Percentiles rank a stretch among this genome's conserved stretches.
These are phyloP conservation scores for Leccinum solheimii DNA, from an alignment of 1,284 basidiomycete species.

Conservation along the genomic window DNA sequence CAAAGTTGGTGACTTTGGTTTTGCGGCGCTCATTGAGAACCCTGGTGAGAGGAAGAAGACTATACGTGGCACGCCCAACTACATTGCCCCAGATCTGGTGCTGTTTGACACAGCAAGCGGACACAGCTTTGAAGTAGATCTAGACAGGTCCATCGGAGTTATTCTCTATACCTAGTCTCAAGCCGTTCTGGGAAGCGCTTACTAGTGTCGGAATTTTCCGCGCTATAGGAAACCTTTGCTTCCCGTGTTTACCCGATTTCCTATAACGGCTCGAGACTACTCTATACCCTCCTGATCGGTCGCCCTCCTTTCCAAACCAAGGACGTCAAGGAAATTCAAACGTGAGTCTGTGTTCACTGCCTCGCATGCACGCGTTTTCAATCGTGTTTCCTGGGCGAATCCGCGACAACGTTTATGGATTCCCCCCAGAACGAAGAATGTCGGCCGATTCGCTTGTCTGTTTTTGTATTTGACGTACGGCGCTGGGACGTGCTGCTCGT, in stretches of 20 bases:
- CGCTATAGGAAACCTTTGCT: no score
- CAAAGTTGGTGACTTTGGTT: slow-evolving; percentile 96
- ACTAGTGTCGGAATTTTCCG: no score
- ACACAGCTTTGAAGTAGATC: slow-evolving; percentile 85
- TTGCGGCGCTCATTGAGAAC: slow-evolving; percentile 95
- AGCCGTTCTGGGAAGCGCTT: no score
- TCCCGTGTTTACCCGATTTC: no score
- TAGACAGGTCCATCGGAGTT: slow-evolving; percentile 97
- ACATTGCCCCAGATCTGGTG: slow-evolving; percentile 71
- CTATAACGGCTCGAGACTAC: no score
- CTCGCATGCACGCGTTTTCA: slow-evolving; percentile 9
- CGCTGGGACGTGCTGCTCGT: no score
- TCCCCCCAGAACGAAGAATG: slow-evolving; percentile 77
- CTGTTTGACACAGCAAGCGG: slow-evolving; percentile 95
- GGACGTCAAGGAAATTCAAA: slow-evolving; percentile 94
- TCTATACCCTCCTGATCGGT: slow-evolving; percentile 94
- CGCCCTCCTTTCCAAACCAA: slow-evolving; percentile 98
- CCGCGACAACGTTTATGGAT: slow-evolving; percentile 91
- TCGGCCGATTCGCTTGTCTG: slow-evolving; percentile 58
- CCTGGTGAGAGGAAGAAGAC: slow-evolving; percentile 98
- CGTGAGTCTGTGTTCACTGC: slow-evolving; percentile 47
- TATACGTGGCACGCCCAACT: slow-evolving; percentile 98
- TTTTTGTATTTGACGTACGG: no score
- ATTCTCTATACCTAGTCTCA: slow-evolving; percentile 71
- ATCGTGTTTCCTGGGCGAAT: slow-evolving; percentile 66